A percentile compares a stretch with the other conserved stretches of the same genome.
These are phyloP conservation scores for Coelastrella sp. DNA, from an alignment of 139 green algal genomes.

Conservation along the genomic window DNA sequence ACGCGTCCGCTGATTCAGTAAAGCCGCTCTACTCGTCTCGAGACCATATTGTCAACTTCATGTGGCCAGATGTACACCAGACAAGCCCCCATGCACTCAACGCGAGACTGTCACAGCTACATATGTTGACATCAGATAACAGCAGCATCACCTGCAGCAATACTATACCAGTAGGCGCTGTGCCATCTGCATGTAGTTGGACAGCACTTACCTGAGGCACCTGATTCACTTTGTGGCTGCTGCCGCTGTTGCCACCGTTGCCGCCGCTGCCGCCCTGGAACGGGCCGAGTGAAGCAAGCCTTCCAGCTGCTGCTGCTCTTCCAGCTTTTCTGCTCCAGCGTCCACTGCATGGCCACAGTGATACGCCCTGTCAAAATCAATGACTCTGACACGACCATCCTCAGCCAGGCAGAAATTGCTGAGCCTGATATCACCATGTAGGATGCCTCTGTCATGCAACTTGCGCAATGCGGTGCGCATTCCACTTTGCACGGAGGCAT, in stretches of 20 bases:
- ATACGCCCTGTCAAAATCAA: not conserved
- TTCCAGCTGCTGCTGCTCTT: constrained; percentile 9
- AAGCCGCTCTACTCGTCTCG: too few relatives aligned
- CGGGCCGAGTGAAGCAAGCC: not conserved
- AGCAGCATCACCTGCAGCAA: not conserved
- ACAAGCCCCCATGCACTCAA: not conserved
- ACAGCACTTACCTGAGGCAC: not conserved
- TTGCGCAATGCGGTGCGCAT: too few relatives aligned
- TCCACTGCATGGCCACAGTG: not conserved
- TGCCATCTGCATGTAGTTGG: not conserved
- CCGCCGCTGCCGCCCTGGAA: not conserved
- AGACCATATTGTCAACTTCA: not conserved
- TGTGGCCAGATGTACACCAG: too few relatives aligned
- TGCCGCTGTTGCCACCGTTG: not conserved
- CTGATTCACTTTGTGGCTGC: not conserved
- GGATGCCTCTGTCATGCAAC: not conserved
- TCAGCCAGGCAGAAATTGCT: not conserved
- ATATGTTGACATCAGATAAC: not conserved
- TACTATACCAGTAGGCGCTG: not conserved
- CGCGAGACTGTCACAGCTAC: not conserved
- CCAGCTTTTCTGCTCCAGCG: not conserved
- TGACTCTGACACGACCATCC: not conserved
- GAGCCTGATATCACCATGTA: not conserved
- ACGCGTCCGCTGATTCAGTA: too few relatives aligned
- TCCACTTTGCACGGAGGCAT: too few relatives aligned